Evolutionary conservation across 2,329 filamentous ascomycete genomes (phyloP).

Genomic region (Verticillium klebahnii): DNA sequence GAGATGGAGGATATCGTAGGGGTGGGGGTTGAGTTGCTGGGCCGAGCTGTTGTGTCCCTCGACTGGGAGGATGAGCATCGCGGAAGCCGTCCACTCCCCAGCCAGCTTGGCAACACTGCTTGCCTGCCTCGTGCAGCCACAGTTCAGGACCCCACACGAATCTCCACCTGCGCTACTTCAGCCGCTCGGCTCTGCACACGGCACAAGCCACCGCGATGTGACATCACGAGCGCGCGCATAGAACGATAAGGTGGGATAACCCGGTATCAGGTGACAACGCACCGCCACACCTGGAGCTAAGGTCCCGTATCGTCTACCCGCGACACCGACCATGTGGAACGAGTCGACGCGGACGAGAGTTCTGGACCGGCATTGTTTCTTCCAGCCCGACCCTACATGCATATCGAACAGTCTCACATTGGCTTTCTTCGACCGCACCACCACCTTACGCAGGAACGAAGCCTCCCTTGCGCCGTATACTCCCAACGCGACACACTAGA

Average conservation of each 20-base stretch:
- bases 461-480: background rate
- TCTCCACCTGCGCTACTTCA: background rate
- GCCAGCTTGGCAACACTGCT: background rate
- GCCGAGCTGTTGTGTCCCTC: background rate
- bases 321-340: background rate
- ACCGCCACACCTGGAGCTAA: slow-evolving; percentile 1
- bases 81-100: background rate
- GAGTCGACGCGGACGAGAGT: background rate
- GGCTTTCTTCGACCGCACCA: background rate
- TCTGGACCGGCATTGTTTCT: background rate
- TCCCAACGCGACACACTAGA: background rate
- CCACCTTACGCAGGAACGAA: background rate
- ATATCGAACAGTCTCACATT: background rate
- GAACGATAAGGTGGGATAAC: slow-evolving; percentile 5
- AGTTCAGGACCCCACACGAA: background rate
- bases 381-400: background rate
- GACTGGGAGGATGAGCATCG: background rate
- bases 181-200: background rate
- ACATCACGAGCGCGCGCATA: slow-evolving; percentile 9
- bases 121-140: slow-evolving; percentile 1
- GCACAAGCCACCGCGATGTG: slow-evolving; percentile 3
- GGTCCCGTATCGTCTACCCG: slow-evolving; percentile 1
- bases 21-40: background rate
- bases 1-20: background rate
- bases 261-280: slow-evolving; percentile 5